Evolutionary conservation across 768 basidiomycete genomes (phyloP), one percentile per base, ranked within the genome.

Genomic region (Boletus patriciae): DNA sequence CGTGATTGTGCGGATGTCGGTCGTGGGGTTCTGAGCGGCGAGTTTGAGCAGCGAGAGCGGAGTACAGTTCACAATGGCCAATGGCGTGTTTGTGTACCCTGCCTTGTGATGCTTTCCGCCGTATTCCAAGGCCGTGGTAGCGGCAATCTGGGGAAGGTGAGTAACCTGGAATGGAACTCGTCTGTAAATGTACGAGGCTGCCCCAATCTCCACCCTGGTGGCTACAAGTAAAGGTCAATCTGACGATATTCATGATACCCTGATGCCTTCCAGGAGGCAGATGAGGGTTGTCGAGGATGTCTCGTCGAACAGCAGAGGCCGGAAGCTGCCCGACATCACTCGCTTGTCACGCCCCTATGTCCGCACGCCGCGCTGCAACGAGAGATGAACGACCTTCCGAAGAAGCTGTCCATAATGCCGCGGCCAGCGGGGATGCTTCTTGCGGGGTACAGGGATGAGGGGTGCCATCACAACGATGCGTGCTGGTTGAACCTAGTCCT

Each of bases 1-100:
- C 21, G 80, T 84, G 53, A 96, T 83, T 23, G 97, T 84, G 57
- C 87, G 83, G 55, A 97, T 86, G 63, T 90, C 85, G 54, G 74
- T 77, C 16, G 76, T 70, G 3, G 80, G 65, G 63, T 88, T 78
- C 58, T 81, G 72, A 16, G 73, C 69, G 4, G 89, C 90, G 44
- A 94, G 78, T 36, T 77, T 65, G 46, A 96, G 77, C 3, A n/a
- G 90, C 90, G 16, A 79, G 71, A 2, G 76, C 70, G 0, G 85
- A 77, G 1, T 36, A 29, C 13, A 13, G 64, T 77, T 55, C 55
- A 82, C 81, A 73, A 0, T 1, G n/a, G n/a, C n/a, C n/a, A n/a
- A n/a, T n/a, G 77, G 74, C 43, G 76, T 62, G 57, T 82, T 84
- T 1, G 80, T 78, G 60, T 84, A 82, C 74, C 77, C 81, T 0